Conservation (phyloP, 2,329 filamentous ascomycete species). For the Fusarium nurragi region DNA sequence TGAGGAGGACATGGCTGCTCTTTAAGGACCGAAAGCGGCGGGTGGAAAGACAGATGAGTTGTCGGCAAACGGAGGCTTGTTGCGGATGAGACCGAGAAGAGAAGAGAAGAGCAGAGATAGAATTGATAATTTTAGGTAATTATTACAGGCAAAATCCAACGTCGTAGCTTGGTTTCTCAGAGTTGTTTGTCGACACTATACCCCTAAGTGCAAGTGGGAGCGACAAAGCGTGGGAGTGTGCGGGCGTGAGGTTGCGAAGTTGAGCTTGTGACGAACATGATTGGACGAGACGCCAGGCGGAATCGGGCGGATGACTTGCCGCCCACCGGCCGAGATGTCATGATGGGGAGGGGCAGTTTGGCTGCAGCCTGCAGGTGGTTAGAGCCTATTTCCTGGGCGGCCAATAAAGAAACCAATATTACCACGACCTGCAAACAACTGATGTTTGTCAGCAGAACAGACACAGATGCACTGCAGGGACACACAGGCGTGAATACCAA, state of each 20-base stretch:
- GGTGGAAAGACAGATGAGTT: constrained; percentile 9
- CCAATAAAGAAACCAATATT: constrained; percentile 38
- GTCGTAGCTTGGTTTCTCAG: constrained; percentile 1
- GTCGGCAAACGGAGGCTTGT: constrained; percentile 25
- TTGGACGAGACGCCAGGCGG: constrained; percentile 12
- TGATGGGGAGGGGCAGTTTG: constrained; percentile 6
- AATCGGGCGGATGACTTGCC: constrained; percentile 26
- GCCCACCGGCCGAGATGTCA: constrained; percentile 27
- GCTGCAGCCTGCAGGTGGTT: not conserved
- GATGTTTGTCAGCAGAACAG: not conserved
- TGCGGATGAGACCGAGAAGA: constrained; percentile 13
- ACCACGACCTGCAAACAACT: not conserved
- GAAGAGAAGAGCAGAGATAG: constrained; percentile 1
- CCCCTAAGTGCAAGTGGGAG: constrained; percentile 67
- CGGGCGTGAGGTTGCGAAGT: constrained; percentile 30
- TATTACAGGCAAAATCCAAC: constrained; percentile 38
- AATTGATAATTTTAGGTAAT: constrained; percentile 42
- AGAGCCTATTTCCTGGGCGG: constrained; percentile 3
- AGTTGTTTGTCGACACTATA: constrained; percentile 53
- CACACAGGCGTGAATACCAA: not conserved
- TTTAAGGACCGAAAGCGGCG: constrained; percentile 35
- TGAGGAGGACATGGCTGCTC: constrained; percentile 26
- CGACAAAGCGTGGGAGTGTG: constrained; percentile 44
- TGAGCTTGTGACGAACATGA: constrained; percentile 10
- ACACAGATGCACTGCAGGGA: not conserved